A percentile compares a stretch with the other conserved stretches of the same genome.
Conservation (phyloP, 331 rosid species). For the Acacia concinna region DNA sequence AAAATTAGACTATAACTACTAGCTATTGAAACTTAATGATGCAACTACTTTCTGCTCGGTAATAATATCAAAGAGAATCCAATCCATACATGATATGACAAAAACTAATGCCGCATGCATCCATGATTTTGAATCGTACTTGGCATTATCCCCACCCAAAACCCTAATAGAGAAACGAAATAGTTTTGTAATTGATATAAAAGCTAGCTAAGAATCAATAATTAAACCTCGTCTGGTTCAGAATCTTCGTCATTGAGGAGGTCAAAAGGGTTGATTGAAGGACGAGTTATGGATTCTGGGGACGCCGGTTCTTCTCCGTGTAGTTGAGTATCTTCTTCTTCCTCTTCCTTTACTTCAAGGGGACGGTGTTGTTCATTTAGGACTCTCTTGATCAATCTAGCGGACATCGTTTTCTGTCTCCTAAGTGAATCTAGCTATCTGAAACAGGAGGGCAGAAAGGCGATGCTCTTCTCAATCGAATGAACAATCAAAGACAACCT, state of each 20-base stretch:
- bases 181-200: not conserved
- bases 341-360: conserved; percentile 37
- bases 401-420: conserved; percentile 58
- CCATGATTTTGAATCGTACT: not conserved
- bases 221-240: conserved; percentile 46
- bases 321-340: conserved; percentile 42
- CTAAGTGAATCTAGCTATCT: not conserved
- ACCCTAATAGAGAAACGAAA: not conserved
- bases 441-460: not conserved
- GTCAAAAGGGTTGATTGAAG: conserved; percentile 79
- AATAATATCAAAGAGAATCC: not conserved
- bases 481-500: not conserved
- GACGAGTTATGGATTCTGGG: conserved; percentile 31
- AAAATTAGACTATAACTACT: not conserved
- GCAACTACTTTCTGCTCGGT: not conserved
- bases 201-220: not conserved
- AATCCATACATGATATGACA: not conserved
- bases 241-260: conserved; percentile 60
- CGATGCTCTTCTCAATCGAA: conserved; percentile 4
- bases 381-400: conserved; percentile 70
- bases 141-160: not conserved
- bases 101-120: not conserved
- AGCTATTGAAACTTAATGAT: not conserved
- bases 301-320: conserved; percentile 38
- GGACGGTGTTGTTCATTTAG: conserved; percentile 59